These are phyloP conservation scores for Detonula confervacea DNA, from an alignment of 352 stramenopile species.

Conservation along the genomic window DNA sequence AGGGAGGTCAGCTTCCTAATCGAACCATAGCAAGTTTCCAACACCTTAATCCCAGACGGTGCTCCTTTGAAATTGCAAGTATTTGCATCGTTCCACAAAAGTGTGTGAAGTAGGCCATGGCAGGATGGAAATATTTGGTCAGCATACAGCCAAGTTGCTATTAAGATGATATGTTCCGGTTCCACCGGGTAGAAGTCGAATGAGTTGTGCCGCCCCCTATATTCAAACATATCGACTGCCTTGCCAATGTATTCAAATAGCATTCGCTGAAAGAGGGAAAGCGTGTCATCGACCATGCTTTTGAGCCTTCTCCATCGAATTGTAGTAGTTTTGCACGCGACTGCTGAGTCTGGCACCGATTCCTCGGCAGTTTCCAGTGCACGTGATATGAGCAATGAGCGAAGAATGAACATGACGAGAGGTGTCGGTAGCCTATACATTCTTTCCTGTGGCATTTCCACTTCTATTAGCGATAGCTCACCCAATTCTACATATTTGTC, in stretches of 20 bases:
- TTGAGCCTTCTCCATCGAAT: constrained; percentile 43
- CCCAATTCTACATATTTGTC: constrained; percentile 11
- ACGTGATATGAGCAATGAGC: constrained; percentile 20
- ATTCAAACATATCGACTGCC: constrained; percentile 11
- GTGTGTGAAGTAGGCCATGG: constrained; percentile 6
- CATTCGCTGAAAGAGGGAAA: constrained; percentile 27
- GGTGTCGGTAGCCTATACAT: constrained; percentile 18
- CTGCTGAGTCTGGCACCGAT: constrained; percentile 15
- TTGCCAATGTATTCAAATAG: constrained; percentile 17
- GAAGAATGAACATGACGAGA: constrained; percentile 38
- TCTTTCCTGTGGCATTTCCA: background rate
- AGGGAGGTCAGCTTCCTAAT: constrained; percentile 29
- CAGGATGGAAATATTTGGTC: constrained; percentile 25
- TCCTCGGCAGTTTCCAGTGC: constrained; percentile 27
- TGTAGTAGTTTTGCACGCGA: constrained; percentile 1
- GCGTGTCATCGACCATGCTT: constrained; percentile 41
- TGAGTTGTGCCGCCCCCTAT: background rate
- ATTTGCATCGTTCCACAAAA: constrained; percentile 11
- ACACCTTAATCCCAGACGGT: background rate
- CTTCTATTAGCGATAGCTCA: background rate
- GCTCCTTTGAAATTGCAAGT: background rate
- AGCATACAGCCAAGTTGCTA: constrained; percentile 29
- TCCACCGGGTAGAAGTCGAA: background rate
- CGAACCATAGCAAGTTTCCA: constrained; percentile 28
- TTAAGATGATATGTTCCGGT: constrained; percentile 19